These are phyloP conservation scores for Ophiobolus disseminans DNA, from an alignment of 2,329 filamentous ascomycete species.

Conservation along the genomic window DNA sequence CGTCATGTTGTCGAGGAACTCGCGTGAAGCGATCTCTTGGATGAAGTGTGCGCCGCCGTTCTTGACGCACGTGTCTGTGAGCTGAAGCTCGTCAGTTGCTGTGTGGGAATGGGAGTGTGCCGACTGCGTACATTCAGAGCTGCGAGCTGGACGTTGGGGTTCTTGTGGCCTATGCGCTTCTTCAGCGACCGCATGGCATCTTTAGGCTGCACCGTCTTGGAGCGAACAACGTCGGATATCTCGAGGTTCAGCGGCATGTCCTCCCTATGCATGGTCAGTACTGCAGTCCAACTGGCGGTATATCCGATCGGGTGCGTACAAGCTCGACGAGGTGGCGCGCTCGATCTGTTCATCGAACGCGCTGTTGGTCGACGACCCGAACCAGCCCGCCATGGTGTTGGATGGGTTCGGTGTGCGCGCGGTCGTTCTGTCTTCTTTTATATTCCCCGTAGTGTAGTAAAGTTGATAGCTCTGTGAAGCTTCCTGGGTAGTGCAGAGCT, in stretches of 20 bases:
- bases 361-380: conserved; percentile 79
- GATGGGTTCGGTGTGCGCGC: conserved; percentile 3
- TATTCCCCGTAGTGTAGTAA: too few species aligned
- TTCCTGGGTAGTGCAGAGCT: neutral
- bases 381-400: conserved; percentile 88
- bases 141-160: conserved; percentile 94
- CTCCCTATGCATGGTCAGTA: conserved; percentile 65
- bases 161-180: conserved; percentile 93
- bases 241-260: conserved; percentile 97
- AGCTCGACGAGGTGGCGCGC: conserved; percentile 89
- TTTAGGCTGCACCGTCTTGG: conserved; percentile 95
- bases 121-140: conserved; percentile 77
- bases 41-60: conserved; percentile 97
- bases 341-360: conserved; percentile 98
- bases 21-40: conserved; percentile 90
- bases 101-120: neutral
- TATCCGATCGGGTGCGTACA: conserved; percentile 61
- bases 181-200: conserved; percentile 98
- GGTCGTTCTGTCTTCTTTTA: neutral
- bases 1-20: conserved; percentile 97
- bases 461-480: too few species aligned
- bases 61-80: conserved; percentile 98
- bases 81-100: conserved; percentile 56
- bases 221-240: conserved; percentile 96
- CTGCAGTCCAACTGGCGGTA: neutral